These are phyloP conservation scores for Chlorociboria aeruginascens DNA, from an alignment of 495 filamentous ascomycete genomes.

Conservation along the genomic window DNA sequence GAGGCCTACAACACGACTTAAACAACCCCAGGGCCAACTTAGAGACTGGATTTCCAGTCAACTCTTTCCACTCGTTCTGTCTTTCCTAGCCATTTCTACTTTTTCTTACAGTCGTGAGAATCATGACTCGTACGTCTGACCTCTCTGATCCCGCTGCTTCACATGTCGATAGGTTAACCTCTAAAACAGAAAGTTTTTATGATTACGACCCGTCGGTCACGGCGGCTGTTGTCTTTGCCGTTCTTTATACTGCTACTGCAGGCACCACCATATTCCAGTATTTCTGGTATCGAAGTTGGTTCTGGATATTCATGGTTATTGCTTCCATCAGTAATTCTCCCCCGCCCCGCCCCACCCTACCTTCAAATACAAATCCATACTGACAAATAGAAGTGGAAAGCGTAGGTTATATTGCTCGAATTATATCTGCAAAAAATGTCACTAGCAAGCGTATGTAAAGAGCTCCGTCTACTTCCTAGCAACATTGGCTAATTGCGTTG, in stretches of 20 bases:
- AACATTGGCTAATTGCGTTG: neutral
- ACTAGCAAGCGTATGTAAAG: neutral
- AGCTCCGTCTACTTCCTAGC: neutral
- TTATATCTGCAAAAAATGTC: neutral
- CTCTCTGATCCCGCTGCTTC: no score
- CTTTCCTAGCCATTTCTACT: no score
- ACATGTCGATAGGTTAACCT: no score
- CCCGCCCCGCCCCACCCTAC: no score
- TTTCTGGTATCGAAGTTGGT: neutral
- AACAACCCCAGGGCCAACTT: no score
- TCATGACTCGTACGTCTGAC: no score
- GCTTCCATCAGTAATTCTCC: neutral
- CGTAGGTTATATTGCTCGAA: neutral
- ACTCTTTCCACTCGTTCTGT: no score
- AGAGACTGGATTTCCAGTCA: no score
- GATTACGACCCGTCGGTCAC: neutral
- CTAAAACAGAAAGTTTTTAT: neutral
- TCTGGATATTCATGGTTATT: slow-evolving; percentile 2
- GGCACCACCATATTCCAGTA: neutral
- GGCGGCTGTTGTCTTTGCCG: neutral
- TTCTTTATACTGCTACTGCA: neutral
- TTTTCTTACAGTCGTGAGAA: no score
- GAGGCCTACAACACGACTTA: no score
- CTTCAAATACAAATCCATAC: neutral
- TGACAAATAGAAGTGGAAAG: neutral